Conservation (phyloP, 2,329 filamentous ascomycete genomes). For the Fonsecaea monophora region DNA sequence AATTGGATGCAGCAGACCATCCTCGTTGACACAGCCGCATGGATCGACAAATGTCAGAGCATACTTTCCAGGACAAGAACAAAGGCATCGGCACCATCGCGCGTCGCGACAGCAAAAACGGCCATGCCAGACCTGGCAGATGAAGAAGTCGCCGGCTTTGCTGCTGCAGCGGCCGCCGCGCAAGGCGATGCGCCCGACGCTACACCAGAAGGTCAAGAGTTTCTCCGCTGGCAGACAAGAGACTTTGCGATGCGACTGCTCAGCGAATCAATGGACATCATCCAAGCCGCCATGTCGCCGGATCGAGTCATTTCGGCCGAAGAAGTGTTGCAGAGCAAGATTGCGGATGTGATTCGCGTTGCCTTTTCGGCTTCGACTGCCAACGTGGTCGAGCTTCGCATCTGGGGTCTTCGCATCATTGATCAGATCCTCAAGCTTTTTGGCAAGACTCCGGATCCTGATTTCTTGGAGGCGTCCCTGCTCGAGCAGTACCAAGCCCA, state of each 20-base stretch:
- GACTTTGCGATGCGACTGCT: slow-evolving; percentile 93
- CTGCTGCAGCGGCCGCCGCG: slow-evolving; percentile 70
- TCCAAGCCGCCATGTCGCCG: slow-evolving; percentile 77
- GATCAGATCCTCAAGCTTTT: slow-evolving; percentile 92
- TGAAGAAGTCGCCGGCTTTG: slow-evolving; percentile 96
- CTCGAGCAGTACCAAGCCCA: slow-evolving; percentile 98
- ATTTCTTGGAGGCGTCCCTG: slow-evolving; percentile 95
- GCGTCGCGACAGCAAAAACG: slow-evolving; percentile 44
- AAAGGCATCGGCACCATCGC: slow-evolving; percentile 60
- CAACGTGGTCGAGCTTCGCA: slow-evolving; percentile 84
- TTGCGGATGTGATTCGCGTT: slow-evolving; percentile 94
- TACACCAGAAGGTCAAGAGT: slow-evolving; percentile 73
- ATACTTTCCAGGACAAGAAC: slow-evolving; percentile 86
- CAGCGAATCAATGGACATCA: slow-evolving; percentile 78
- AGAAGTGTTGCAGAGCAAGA: slow-evolving; percentile 76
- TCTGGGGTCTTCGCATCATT: slow-evolving; percentile 92
- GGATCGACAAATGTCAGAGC: slow-evolving; percentile 86
- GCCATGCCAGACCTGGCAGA: slow-evolving; percentile 82
- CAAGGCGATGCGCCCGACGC: slow-evolving; percentile 62
- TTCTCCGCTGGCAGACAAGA: slow-evolving; percentile 92
- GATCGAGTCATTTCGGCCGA: slow-evolving; percentile 82
- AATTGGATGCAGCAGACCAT: slow-evolving; percentile 95
- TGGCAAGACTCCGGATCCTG: slow-evolving; percentile 91
- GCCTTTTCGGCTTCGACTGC: slow-evolving; percentile 97
- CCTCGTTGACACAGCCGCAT: slow-evolving; percentile 76